These are phyloP conservation scores for Tricholoma hemisulphureum DNA, from an alignment of 768 basidiomycete genomes.

Conservation along the genomic window DNA sequence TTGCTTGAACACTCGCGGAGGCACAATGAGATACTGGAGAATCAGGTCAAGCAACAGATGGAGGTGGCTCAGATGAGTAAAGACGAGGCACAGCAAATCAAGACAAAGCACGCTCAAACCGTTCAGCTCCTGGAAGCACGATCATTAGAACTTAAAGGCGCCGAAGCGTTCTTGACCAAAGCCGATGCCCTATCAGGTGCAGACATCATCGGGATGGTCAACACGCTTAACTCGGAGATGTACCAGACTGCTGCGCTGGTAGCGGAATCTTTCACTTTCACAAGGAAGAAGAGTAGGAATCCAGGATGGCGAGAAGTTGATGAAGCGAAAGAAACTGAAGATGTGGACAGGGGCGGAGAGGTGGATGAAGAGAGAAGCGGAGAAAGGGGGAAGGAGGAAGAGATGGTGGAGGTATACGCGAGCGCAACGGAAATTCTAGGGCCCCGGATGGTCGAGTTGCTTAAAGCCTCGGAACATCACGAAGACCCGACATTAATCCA, in stretches of 20 bases:
- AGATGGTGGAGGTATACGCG: slow-evolving; percentile 24
- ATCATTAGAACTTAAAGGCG: slow-evolving; percentile 39
- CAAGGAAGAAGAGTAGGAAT: neutral
- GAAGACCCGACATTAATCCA: slow-evolving; percentile 42
- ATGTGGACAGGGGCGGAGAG: neutral
- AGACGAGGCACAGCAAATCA: slow-evolving; percentile 6
- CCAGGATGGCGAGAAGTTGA: neutral
- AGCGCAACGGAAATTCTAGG: slow-evolving; percentile 30
- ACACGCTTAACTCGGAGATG: slow-evolving; percentile 47
- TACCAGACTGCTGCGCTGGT: slow-evolving; percentile 48
- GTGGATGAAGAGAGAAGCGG: too few relatives aligned
- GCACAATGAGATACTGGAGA: slow-evolving; percentile 6
- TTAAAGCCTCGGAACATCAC: slow-evolving; percentile 37
- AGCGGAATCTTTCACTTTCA: slow-evolving; percentile 39
- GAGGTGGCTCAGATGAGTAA: slow-evolving; percentile 3
- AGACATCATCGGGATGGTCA: slow-evolving; percentile 44
- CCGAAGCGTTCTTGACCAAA: slow-evolving; percentile 43
- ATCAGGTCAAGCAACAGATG: slow-evolving; percentile 8
- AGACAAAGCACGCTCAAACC: slow-evolving; percentile 13
- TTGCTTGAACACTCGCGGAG: slow-evolving; percentile 6
- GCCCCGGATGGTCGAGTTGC: slow-evolving; percentile 37
- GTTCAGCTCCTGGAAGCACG: slow-evolving; percentile 16
- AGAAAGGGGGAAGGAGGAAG: slow-evolving; percentile 11
- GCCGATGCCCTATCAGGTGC: slow-evolving; percentile 42
- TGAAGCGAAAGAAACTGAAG: neutral